A percentile compares a stretch with the other conserved stretches of the same genome.
phyloP scores from a whole-genome alignment of 1,284 basidiomycete genomes.

The Trametes pubescens region DNA sequence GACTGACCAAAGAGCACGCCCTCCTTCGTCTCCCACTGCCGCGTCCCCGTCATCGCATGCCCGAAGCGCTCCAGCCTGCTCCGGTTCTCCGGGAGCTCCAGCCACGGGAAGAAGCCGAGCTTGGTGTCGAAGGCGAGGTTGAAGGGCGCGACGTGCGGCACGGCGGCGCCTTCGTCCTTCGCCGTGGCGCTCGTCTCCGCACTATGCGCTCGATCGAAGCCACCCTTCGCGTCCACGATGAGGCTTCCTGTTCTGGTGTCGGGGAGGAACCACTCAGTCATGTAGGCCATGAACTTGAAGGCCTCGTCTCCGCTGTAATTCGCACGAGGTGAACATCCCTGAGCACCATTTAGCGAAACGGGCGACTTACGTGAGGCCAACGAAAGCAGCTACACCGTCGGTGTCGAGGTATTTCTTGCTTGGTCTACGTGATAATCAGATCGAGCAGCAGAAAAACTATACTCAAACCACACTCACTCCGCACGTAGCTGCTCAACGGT shows the following conservation, averaged over 20 bases:
- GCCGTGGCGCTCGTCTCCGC: neutral
- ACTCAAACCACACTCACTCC: neutral
- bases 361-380: conserved; percentile 6
- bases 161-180: conserved; percentile 27
- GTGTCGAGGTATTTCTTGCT: conserved; percentile 40
- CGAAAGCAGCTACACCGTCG: conserved; percentile 38
- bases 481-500: conserved; percentile 26
- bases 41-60: conserved; percentile 38
- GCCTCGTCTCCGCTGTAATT: conserved; percentile 26
- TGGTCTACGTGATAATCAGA: conserved; percentile 16
- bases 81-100: conserved; percentile 38
- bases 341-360: neutral
- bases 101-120: conserved; percentile 37
- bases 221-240: conserved; percentile 34
- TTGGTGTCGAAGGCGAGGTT: conserved; percentile 37
- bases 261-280: conserved; percentile 30
- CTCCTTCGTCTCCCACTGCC: conserved; percentile 35
- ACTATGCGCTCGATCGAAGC: conserved; percentile 37
- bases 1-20: conserved; percentile 33
- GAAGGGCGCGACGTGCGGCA: conserved; percentile 37
- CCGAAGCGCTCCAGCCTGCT: conserved; percentile 35
- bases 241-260: conserved; percentile 12
- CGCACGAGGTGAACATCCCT: neutral
- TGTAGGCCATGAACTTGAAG: conserved; percentile 26
- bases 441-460: no score